Evolutionary conservation across 2,329 filamentous ascomycete species (phyloP).

Genomic region (Xenosphaeropsis pyriputrescens): DNA sequence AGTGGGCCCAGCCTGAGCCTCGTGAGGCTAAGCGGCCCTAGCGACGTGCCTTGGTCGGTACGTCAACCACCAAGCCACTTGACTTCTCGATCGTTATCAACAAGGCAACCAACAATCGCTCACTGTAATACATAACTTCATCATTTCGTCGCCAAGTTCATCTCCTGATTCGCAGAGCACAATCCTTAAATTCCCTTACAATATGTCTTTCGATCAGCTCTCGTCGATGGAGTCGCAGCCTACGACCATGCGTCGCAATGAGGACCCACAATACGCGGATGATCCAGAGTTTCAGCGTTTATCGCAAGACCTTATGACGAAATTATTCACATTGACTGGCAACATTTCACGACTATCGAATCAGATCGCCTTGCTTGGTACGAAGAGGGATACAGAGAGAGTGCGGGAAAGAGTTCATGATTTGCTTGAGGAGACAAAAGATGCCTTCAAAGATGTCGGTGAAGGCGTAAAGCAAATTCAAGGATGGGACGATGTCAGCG

Average conservation of each 20-base stretch:
- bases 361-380: conserved; percentile 76
- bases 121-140: no score
- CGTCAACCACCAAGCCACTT: no score
- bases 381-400: conserved; percentile 78
- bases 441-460: conserved; percentile 79
- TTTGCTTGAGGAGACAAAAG: conserved; percentile 71
- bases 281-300: conserved; percentile 83
- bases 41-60: no score
- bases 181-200: conserved; percentile 1
- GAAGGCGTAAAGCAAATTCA: conserved; percentile 90
- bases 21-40: no score
- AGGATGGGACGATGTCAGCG: conserved; percentile 70
- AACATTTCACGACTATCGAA: conserved; percentile 76
- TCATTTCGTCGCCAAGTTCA: neutral
- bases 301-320: conserved; percentile 70
- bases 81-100: no score
- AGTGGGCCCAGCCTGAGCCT: no score
- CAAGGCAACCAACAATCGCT: no score
- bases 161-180: neutral
- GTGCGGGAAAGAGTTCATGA: conserved; percentile 84
- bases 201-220: conserved; percentile 86
- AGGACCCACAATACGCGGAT: conserved; percentile 68
- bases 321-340: conserved; percentile 77
- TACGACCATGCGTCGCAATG: conserved; percentile 48
- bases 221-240: conserved; percentile 73